Conservation (phyloP, 2,329 filamentous ascomycete species). For the Diaporthe sp. region DNA sequence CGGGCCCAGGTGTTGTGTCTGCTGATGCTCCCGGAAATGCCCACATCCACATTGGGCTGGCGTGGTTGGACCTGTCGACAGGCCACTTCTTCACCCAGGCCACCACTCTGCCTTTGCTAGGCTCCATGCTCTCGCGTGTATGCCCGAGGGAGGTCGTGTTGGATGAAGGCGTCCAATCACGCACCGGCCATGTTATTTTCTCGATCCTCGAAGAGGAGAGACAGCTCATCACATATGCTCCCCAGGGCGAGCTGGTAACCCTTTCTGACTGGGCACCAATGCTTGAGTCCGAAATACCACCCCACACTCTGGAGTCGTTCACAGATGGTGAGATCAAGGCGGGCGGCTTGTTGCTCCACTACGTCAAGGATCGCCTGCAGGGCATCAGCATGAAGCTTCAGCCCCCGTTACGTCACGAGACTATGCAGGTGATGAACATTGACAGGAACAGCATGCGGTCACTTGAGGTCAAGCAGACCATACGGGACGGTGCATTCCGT, state of each 20-base stretch:
- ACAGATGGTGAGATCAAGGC: slow-evolving; percentile 79
- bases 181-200: slow-evolving; percentile 73
- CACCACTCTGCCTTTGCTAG: slow-evolving; percentile 77
- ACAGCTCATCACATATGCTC: slow-evolving; percentile 81
- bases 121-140: slow-evolving; percentile 87
- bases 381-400: slow-evolving; percentile 86
- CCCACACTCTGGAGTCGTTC: slow-evolving; percentile 68
- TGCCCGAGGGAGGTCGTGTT: slow-evolving; percentile 88
- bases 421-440: slow-evolving; percentile 86
- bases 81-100: slow-evolving; percentile 92
- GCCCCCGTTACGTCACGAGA: slow-evolving; percentile 81
- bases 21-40: slow-evolving; percentile 41
- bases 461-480: slow-evolving; percentile 88
- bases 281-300: slow-evolving; percentile 79
- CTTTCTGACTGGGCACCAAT: slow-evolving; percentile 80
- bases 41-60: slow-evolving; percentile 75
- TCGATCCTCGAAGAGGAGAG: slow-evolving; percentile 80
- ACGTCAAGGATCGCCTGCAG: slow-evolving; percentile 83
- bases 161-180: slow-evolving; percentile 71
- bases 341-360: slow-evolving; percentile 85
- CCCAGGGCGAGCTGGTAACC: slow-evolving; percentile 58
- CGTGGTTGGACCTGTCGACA: slow-evolving; percentile 96
- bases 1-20: slow-evolving; percentile 33
- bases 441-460: slow-evolving; percentile 93
- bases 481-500: slow-evolving; percentile 81